phyloP scores from a whole-genome alignment of 192 early-diverging fungal species.

The Coemansia furcata region DNA sequence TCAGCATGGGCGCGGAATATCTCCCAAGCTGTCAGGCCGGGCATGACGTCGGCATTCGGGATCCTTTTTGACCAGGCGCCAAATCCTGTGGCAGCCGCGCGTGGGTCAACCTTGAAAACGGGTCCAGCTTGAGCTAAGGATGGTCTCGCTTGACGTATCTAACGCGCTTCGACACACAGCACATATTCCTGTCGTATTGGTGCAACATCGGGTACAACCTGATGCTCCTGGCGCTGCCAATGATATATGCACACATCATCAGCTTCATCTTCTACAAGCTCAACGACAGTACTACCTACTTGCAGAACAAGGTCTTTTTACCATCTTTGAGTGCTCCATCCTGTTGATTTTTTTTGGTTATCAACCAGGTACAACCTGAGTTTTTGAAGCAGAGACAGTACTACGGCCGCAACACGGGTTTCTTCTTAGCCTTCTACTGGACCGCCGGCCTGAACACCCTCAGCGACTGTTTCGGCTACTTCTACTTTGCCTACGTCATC shows the following conservation, averaged over 20 bases:
- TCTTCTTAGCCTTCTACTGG: slow-evolving; percentile 62
- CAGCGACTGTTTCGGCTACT: slow-evolving; percentile 56
- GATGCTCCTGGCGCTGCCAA: slow-evolving; percentile 57
- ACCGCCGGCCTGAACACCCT: slow-evolving; percentile 2
- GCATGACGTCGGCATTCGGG: too few relatives aligned
- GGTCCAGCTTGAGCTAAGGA: too few relatives aligned
- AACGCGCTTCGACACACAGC: slow-evolving; percentile 56
- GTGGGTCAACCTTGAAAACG: too few relatives aligned
- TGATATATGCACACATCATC: slow-evolving; percentile 58
- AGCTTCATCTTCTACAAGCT: slow-evolving; percentile 70
- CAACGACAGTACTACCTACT: slow-evolving; percentile 48
- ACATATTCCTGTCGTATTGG: slow-evolving; percentile 70
- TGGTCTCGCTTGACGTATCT: slow-evolving; percentile 25
- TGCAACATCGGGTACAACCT: slow-evolving; percentile 69
- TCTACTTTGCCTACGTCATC: slow-evolving; percentile 56
- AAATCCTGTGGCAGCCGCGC: too few relatives aligned
- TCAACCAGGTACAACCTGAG: slow-evolving; percentile 64
- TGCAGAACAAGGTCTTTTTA: slow-evolving; percentile 60
- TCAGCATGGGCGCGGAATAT: too few relatives aligned
- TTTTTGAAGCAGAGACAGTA: slow-evolving; percentile 59
- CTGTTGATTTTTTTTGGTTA: slow-evolving; percentile 57
- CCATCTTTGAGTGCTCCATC: slow-evolving; percentile 50
- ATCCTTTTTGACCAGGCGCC: too few relatives aligned
- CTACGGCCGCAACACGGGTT: slow-evolving; percentile 59
- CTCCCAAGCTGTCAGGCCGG: too few relatives aligned